Evolutionary conservation across 257 asterid species (phyloP), one percentile per base, ranked within the genome.

Genomic region (Schizonepeta tenuifolia): DNA sequence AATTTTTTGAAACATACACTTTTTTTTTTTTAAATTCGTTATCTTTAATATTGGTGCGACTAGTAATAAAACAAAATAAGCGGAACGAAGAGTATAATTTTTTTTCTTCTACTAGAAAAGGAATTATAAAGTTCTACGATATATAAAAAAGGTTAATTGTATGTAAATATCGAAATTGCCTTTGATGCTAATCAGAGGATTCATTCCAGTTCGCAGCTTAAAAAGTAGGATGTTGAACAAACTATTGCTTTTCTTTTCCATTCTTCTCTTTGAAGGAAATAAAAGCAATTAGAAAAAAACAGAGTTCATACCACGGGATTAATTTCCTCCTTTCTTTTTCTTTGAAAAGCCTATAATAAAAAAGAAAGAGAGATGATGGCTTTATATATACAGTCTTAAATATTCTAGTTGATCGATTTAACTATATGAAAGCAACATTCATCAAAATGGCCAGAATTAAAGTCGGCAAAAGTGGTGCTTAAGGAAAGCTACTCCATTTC

Each of bases 381-480:
- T 72, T 73, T 66, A 53, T 44, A 28, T 58, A 51, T 50, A 31
- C 40, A 56, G 56, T 28, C 43, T 50, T 12, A 7, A 24, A 28
- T 24, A 24, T 24, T 46, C 8, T 58, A 62, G 44, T 35, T 62
- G 65, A 46, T 21, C 43, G 50, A 7, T 17, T 70, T 73, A 38
- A 9, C 12, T 8, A 38, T n/a, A 46, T 31, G 7, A 53, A 81
- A 56, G 79, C 36, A 63, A 47, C 69, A 61, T 31, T 31, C 0
- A 73, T 63, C 65, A 69, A 36, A 69, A 56, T 17, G 13, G 9
- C 22, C 51, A 65, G 47, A 68, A 13, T 57, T 61, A 61, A 58
- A 79, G 75, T 70, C 17, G 35, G 74, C 51, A 53, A 77, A 78
- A 76, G 71, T 73, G 81, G 55, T 56, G 47, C 63, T 71, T 53